These are phyloP conservation scores for Trichophyton mentagrophytes DNA, from an alignment of 2,329 filamentous ascomycete species.

Conservation along the genomic window DNA sequence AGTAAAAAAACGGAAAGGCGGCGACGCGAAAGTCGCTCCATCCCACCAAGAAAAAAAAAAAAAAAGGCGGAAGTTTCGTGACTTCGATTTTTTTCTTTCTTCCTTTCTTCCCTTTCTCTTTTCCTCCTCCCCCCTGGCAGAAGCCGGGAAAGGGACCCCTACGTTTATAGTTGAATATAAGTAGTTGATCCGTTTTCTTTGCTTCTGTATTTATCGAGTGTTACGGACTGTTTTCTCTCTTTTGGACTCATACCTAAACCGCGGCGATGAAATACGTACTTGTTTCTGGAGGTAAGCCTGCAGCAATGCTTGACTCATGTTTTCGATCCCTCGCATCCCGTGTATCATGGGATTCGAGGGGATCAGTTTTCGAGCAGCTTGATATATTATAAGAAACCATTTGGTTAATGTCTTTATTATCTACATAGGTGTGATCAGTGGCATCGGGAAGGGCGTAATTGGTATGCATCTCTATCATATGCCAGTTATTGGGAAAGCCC, in stretches of 20 bases:
- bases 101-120: not conserved
- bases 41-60: not conserved
- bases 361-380: not conserved
- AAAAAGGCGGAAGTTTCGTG: not conserved
- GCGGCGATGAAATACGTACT: conserved; percentile 67
- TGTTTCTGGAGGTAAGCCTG: conserved; percentile 56
- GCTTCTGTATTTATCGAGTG: not conserved
- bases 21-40: not conserved
- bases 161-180: conserved; percentile 6
- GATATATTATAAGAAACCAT: not conserved
- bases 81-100: conserved; percentile 5
- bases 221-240: not conserved
- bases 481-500: conserved; percentile 13
- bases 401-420: not conserved
- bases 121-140: conserved; percentile 8
- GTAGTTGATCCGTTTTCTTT: not conserved
- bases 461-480: conserved; percentile 31
- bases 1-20: not conserved
- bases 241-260: not conserved
- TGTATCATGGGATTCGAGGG: not conserved
- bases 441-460: conserved; percentile 52
- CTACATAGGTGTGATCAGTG: conserved; percentile 34
- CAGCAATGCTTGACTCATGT: conserved; percentile 9
- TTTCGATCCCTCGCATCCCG: not conserved
- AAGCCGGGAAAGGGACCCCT: conserved; percentile 11